Evolutionary conservation across 1,139 yeast genomes (phyloP).

Genomic region (Lodderomyces oxycetoniae): DNA sequence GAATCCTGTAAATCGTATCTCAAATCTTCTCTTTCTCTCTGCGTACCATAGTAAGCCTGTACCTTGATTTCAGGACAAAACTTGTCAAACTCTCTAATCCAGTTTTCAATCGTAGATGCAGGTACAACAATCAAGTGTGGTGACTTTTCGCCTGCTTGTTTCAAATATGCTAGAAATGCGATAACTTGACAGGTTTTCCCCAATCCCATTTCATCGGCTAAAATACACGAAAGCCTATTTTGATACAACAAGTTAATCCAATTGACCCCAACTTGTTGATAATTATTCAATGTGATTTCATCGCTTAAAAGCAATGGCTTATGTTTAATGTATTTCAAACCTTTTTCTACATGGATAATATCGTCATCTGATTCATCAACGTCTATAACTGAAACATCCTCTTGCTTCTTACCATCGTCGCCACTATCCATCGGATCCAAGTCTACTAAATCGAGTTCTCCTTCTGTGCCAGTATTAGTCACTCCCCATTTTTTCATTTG

Average conservation of each 20-base stretch:
- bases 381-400: constrained; percentile 1
- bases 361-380: constrained; percentile 31
- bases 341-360: constrained; percentile 19
- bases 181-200: constrained; percentile 97
- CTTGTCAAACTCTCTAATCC: constrained; percentile 91
- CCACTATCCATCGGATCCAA: constrained; percentile 29
- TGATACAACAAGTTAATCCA: constrained; percentile 83
- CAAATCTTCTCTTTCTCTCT: constrained; percentile 77
- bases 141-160: constrained; percentile 85
- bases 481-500: constrained; percentile 90
- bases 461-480: constrained; percentile 61
- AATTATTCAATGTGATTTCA: constrained; percentile 69
- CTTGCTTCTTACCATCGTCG: constrained; percentile 17
- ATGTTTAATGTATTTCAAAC: constrained; percentile 52
- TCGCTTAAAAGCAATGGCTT: constrained; percentile 66
- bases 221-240: constrained; percentile 77
- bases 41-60: constrained; percentile 91
- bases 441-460: constrained; percentile 54
- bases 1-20: constrained; percentile 60
- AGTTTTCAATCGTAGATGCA: constrained; percentile 91
- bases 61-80: constrained; percentile 80
- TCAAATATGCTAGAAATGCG: constrained; percentile 82
- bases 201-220: constrained; percentile 98
- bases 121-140: constrained; percentile 96
- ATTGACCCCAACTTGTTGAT: constrained; percentile 93